phyloP scores from a whole-genome alignment of 805 yeast species.

The Suhomyces xylopsoci region DNA sequence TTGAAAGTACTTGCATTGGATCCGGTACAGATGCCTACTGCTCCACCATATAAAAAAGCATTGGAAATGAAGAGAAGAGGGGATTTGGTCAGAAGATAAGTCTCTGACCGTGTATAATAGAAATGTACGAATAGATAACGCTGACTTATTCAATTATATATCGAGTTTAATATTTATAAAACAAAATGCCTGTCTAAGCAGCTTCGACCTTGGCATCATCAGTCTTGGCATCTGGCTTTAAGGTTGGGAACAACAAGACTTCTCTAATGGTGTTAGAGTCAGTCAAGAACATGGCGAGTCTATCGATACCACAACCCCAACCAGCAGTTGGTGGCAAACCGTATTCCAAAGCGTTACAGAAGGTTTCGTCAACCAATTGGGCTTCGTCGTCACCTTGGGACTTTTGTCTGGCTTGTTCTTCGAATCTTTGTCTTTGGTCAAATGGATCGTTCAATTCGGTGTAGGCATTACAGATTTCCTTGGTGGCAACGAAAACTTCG shows the following conservation, averaged over 20 bases:
- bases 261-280: conserved; percentile 96
- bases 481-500: conserved; percentile 97
- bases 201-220: conserved; percentile 32
- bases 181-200: conserved; percentile 6
- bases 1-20: conserved; percentile 55
- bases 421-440: conserved; percentile 95
- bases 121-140: background rate
- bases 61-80: conserved; percentile 83
- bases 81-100: conserved; percentile 13
- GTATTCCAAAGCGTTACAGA: conserved; percentile 96
- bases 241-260: conserved; percentile 95
- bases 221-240: conserved; percentile 77
- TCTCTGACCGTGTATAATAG: background rate
- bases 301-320: conserved; percentile 99
- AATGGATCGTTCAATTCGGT: conserved; percentile 99
- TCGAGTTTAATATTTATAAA: background rate
- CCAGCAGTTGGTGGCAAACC: conserved; percentile 99
- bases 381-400: conserved; percentile 99
- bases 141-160: background rate
- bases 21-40: conserved; percentile 94
- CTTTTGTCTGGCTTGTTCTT: conserved; percentile 98
- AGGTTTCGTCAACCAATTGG: conserved; percentile 91
- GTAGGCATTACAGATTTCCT: conserved; percentile 97
- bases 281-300: conserved; percentile 97
- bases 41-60: conserved; percentile 95